Evolutionary conservation across 2,329 filamentous ascomycete genomes (phyloP).

Genomic region (Spiromastix sp.): DNA sequence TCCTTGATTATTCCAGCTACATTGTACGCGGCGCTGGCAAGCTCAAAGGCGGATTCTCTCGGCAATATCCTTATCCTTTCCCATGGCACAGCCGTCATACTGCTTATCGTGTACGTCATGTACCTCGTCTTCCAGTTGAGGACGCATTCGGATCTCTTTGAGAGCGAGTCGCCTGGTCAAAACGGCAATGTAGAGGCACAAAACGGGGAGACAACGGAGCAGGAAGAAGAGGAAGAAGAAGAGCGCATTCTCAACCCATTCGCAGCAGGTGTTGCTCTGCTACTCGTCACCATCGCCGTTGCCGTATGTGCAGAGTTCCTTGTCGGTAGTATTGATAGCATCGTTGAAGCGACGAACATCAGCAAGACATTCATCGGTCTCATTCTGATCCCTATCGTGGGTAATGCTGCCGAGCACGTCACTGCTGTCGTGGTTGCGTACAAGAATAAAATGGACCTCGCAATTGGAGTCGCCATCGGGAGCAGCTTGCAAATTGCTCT

Average conservation of each 20-base stretch:
- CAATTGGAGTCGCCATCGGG: constrained; percentile 72
- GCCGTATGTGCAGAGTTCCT: constrained; percentile 67
- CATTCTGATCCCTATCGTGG: constrained; percentile 68
- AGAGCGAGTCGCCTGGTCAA: constrained; percentile 24
- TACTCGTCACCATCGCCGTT: constrained; percentile 60
- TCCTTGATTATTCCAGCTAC: constrained; percentile 71
- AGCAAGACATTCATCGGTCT: constrained; percentile 75
- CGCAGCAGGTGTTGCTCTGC: constrained; percentile 55
- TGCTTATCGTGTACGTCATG: constrained; percentile 63
- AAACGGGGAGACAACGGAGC: constrained; percentile 21
- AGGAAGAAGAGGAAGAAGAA: constrained; percentile 32
- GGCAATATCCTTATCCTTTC: constrained; percentile 59
- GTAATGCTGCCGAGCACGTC: constrained; percentile 71
- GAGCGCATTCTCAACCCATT: constrained; percentile 49
- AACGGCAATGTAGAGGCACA: constrained; percentile 15
- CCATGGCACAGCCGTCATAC: constrained; percentile 64
- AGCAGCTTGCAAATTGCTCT: constrained; percentile 76
- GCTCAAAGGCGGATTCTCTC: constrained; percentile 23
- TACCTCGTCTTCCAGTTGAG: constrained; percentile 71
- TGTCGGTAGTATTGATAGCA: constrained; percentile 62
- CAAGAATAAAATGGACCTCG: constrained; percentile 57
- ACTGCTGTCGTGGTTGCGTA: constrained; percentile 70
- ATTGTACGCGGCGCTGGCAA: constrained; percentile 55
- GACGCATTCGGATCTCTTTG: constrained; percentile 64
- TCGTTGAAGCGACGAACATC: constrained; percentile 60